Base-by-base conservation (phyloP, 208 protist genomes). In the Balamuthia mandrillaris region DNA sequence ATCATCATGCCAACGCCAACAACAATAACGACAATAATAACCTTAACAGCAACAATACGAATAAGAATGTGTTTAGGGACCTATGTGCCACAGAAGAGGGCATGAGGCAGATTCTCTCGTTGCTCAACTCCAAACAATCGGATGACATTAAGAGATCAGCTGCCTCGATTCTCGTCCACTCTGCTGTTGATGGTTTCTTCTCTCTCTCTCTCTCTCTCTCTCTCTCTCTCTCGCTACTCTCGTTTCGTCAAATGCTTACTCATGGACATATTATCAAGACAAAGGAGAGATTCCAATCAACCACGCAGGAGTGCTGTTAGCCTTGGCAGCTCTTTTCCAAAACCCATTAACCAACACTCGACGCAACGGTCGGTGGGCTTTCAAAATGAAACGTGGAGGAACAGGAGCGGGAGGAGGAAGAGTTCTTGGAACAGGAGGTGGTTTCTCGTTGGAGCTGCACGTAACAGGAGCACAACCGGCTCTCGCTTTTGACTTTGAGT, bases 281-380 rank as follows among this genome's bases (percentile, higher is more conserved):
- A 14, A 56, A 1, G 68, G 6, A 27, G 68, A 77, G 10, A 47
- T 77, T n/a, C 0, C 42, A 2, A 52, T 77, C 27, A 31, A 47
- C 33, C 51, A 77, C 24, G 44, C 68, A 33, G 68, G 44, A 21
- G 31, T 33, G 7, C 68, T 77, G 16, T 47, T 77, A 12, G 68
- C 68, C 0, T 37, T 77, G 68, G 68, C 68, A 6, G 51, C 68
- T n/a, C 68, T 77, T 33, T 77, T 77, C 45, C 35, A 77, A 41
- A 77, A 77, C 21, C 44, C 68, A 3, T 41, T 24, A 0, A 47
- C 56, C 27, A 77, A 41, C 37, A 47, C 56, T 9, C 68, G 68
- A 24, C 68, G 56, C 14, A 41, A 41, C 27, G 68, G 68, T 27
- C 18, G 56, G 29, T 77, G 68, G 68, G 51, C 68, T 3, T 52